A percentile compares a stretch with the other conserved stretches of the same genome.
Evolutionary conservation across 495 filamentous ascomycete genomes (phyloP).

Genomic region (Talaromyces ruber): DNA sequence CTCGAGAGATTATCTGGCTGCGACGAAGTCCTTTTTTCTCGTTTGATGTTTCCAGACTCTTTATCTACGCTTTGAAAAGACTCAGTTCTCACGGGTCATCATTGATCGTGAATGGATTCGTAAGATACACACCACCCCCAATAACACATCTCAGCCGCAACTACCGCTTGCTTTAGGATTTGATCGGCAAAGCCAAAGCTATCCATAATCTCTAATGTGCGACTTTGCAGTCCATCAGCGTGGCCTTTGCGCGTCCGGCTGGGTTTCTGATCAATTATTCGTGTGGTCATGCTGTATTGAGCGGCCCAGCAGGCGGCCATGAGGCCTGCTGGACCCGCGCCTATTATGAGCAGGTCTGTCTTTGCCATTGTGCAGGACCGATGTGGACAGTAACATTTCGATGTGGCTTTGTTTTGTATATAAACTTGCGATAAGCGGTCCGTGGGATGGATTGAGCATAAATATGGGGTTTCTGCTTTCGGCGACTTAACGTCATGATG

Average conservation of each 20-base stretch:
- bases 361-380: background rate
- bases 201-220: constrained; percentile 64
- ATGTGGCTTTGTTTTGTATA: too few species aligned
- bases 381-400: too few species aligned
- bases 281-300: constrained; percentile 35
- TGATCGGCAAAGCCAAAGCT: constrained; percentile 56
- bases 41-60: background rate
- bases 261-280: constrained; percentile 48
- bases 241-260: constrained; percentile 46
- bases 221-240: constrained; percentile 63
- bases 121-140: constrained; percentile 22
- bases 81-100: background rate
- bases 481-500: background rate
- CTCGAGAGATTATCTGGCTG: constrained; percentile 1
- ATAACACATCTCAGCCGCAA: constrained; percentile 48
- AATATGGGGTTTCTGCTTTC: background rate
- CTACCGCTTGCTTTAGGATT: constrained; percentile 52
- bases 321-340: constrained; percentile 51
- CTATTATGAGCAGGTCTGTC: constrained; percentile 44
- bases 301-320: constrained; percentile 52
- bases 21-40: background rate
- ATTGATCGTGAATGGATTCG: background rate
- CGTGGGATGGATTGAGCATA: background rate
- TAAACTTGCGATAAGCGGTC: background rate
- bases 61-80: background rate